Evolutionary conservation across 257 asterid species (phyloP).

Genomic region (Linderniella brevidens): DNA sequence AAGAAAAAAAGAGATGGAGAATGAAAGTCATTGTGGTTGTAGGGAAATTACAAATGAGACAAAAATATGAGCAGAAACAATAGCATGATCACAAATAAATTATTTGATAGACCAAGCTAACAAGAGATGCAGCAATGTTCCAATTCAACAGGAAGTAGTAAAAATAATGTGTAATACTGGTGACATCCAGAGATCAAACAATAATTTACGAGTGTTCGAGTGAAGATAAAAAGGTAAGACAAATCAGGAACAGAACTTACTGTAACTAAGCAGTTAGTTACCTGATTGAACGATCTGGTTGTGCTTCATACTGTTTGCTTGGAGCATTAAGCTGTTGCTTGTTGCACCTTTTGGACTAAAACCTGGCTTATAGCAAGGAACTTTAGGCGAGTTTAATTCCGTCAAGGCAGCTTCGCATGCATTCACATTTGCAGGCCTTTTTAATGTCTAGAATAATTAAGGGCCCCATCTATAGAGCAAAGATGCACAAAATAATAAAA

Average conservation of each 20-base stretch:
- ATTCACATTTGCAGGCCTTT: conserved; percentile 50
- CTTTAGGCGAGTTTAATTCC: conserved; percentile 46
- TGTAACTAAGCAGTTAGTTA: conserved; percentile 13
- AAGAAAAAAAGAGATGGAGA: too few species aligned
- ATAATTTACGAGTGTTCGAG: neutral
- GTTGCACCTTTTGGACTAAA: conserved; percentile 23
- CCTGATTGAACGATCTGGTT: conserved; percentile 47
- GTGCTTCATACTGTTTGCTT: conserved; percentile 27
- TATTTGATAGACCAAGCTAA: too few species aligned
- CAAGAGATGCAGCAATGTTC: too few species aligned
- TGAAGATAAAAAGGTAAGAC: conserved; percentile 1
- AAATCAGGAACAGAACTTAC: conserved; percentile 10
- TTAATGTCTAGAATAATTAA: conserved; percentile 43
- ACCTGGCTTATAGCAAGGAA: conserved; percentile 38
- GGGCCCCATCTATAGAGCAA: conserved; percentile 20
- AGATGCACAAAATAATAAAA: neutral
- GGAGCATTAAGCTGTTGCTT: conserved; percentile 21
- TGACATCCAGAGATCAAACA: too few species aligned
- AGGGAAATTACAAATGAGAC: too few species aligned
- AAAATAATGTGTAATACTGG: too few species aligned
- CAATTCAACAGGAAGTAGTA: too few species aligned
- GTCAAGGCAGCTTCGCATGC: conserved; percentile 31
- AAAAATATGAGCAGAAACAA: too few species aligned
- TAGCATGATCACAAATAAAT: too few species aligned
- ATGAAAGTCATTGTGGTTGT: too few species aligned